Conservation (phyloP, 805 yeast species). For the Blastobotrys chiropterorum region DNA sequence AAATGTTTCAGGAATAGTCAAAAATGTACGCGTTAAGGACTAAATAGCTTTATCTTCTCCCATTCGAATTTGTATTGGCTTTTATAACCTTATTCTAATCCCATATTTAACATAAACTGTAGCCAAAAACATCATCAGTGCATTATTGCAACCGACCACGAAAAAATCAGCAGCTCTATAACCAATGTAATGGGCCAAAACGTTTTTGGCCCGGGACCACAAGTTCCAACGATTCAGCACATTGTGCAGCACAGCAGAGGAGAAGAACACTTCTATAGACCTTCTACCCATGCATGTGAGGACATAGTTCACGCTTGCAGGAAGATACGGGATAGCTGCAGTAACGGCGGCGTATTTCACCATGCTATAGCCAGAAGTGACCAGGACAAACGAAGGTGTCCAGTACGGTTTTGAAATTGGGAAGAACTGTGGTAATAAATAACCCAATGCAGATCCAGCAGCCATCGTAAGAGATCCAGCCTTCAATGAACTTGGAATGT, state of each 20-base stretch:
- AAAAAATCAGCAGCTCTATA: slow-evolving; percentile 14
- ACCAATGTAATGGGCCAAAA: slow-evolving; percentile 14
- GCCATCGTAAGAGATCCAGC: slow-evolving; percentile 26
- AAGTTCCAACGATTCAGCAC: slow-evolving; percentile 6
- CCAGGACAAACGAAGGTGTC: slow-evolving; percentile 32
- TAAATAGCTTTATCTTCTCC: no score
- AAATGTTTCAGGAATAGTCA: neutral
- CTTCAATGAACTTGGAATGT: slow-evolving; percentile 20
- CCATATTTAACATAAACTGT: slow-evolving; percentile 15
- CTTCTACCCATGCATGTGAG: slow-evolving; percentile 27
- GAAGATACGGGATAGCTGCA: slow-evolving; percentile 24
- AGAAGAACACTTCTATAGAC: slow-evolving; percentile 29
- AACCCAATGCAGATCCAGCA: slow-evolving; percentile 24
- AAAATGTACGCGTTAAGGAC: neutral
- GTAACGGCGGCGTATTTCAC: slow-evolving; percentile 25
- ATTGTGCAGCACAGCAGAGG: slow-evolving; percentile 18
- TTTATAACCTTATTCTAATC: slow-evolving; percentile 9
- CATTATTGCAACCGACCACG: slow-evolving; percentile 14
- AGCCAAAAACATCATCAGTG: slow-evolving; percentile 18
- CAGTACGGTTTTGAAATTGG: slow-evolving; percentile 35
- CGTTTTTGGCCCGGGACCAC: slow-evolving; percentile 6
- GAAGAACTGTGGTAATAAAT: slow-evolving; percentile 25
- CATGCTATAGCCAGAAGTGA: slow-evolving; percentile 29
- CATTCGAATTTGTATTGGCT: neutral
- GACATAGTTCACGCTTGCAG: slow-evolving; percentile 13